These are phyloP conservation scores for Exophiala bonariae DNA, from an alignment of 2,329 filamentous ascomycete genomes.

Conservation along the genomic window DNA sequence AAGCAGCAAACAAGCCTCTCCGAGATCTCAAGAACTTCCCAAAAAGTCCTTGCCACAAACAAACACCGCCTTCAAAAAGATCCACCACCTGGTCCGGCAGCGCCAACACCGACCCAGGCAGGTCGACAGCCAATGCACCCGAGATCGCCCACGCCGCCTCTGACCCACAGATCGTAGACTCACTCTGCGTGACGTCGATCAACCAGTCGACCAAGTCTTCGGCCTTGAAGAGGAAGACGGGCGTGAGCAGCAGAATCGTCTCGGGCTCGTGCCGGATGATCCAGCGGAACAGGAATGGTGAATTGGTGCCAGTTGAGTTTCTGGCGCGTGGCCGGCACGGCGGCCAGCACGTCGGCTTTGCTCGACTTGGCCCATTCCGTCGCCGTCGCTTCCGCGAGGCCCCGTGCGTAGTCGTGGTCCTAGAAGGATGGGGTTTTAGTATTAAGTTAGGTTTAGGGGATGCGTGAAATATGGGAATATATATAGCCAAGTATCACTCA, in stretches of 20 bases:
- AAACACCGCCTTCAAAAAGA: constrained; percentile 1
- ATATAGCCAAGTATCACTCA: no score
- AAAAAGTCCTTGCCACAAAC: constrained; percentile 4
- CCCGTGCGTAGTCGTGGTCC: constrained; percentile 15
- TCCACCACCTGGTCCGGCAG: constrained; percentile 1
- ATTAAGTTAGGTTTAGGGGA: no score
- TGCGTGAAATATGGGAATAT: no score
- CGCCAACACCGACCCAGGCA: not conserved
- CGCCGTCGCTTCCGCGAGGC: constrained; percentile 7
- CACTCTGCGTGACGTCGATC: constrained; percentile 10
- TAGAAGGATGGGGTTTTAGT: no score
- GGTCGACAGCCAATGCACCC: constrained; percentile 1
- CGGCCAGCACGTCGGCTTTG: constrained; percentile 2
- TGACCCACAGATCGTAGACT: constrained; percentile 4
- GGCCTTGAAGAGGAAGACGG: constrained; percentile 5
- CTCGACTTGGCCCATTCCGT: constrained; percentile 15
- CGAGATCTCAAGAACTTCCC: constrained; percentile 2
- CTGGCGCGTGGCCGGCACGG: constrained; percentile 6
- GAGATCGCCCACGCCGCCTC: constrained; percentile 10
- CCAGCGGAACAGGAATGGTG: constrained; percentile 9
- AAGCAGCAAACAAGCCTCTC: no score
- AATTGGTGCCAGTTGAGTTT: constrained; percentile 16
- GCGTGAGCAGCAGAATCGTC: constrained; percentile 9
- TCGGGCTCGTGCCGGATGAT: constrained; percentile 10
- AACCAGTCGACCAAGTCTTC: constrained; percentile 15